Evolutionary conservation across 2,329 filamentous ascomycete genomes (phyloP), one percentile per base, ranked within the genome.

Genomic region (Neofusicoccum sp.): DNA sequence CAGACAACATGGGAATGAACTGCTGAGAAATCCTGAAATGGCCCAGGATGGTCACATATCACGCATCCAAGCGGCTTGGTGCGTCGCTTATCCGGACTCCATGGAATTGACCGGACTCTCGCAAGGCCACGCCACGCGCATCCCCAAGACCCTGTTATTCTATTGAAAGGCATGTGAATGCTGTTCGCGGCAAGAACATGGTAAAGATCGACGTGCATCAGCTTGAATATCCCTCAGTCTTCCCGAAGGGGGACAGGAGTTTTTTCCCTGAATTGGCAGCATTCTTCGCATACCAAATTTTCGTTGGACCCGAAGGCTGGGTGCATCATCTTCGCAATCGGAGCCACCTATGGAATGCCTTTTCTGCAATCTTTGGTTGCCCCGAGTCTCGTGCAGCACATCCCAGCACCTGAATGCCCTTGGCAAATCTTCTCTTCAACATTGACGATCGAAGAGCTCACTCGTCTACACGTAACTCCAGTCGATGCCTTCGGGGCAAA

Each of bases 1-100:
- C 43, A 14, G 24, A 16, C 9, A 2, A 7, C 31, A 51, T 33
- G 33, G n/a, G 16, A 36, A 20, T 16, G 31, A 12, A 33, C 47
- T 40, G 51, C 51, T 56, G 40, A 33, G 51, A 56, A 56, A 56
- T 41, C 16, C 51, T n/a, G n/a, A 24, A n/a, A 31, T 14, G 14
- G 20, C 33, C 48, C 34, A 30, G 48, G 20, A 36, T 54, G 49
- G 49, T 54, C 49, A 11, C 26, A 30, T 28, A 38, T 43, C 51
- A 41, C 28, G 38, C 38, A 33, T 40, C 51, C 38, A 12, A 33
- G 38, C 41, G 28, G 36, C 38, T 16, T 38, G 38, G 51, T 40
- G 20, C 30, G 16, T 24, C n/a, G 38, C 51, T 31, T 16, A 5
- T 20, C 33, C 33, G 6, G 30, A 31, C 30, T 20, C 20, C 20